Evolutionary conservation across 2,329 filamentous ascomycete genomes (phyloP), one percentile per base, ranked within the genome.

Genomic region (Neofusicoccum cordaticola): DNA sequence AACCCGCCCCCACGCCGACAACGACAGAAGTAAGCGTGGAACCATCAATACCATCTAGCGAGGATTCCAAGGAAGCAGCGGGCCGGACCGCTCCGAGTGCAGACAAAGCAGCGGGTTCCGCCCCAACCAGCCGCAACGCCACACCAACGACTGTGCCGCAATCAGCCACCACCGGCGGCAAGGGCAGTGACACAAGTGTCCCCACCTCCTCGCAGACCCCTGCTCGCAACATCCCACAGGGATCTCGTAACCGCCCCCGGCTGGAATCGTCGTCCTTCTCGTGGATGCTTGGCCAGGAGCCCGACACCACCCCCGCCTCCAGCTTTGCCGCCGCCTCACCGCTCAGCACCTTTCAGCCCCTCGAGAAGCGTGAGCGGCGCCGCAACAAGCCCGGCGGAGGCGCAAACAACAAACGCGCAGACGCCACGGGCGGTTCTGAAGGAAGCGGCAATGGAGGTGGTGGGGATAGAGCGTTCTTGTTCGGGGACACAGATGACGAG

Each of bases 231-330:
- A 47, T 68, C 70, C 3, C 75, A 62, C 71, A 72, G 15, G 12
- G 5, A 15, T 19, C 31, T 15, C 84, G 71, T n/a, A 68, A 86
- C 19, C 83, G 88, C 22, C 90, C 89, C 3, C 86, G 84, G 0
- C 81, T 92, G 39, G 88, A 89, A 1, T 89, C 91, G 68, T 92
- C 90, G 7, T 90, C 88, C 3, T 93, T 92, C 74, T 88, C 90
- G 1, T 92, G 89, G 88, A 93, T 93, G 89, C 81, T 93, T 4
- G 75, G 74, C 15, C 72, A 76, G 42, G 76, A 76, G 68, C 17
- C 69, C 45, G 19, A 63, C 35, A 63, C 56, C 34, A 61, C 63
- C 3, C 52, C 57, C 13, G 63, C 66, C 6, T 63, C 60, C 2
- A 63, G 50, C 35, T 77, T 78, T 47, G 74, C 73, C 8, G 72